Conservation (phyloP, 345 rosid genomes). For the Moricandia arvensis region DNA sequence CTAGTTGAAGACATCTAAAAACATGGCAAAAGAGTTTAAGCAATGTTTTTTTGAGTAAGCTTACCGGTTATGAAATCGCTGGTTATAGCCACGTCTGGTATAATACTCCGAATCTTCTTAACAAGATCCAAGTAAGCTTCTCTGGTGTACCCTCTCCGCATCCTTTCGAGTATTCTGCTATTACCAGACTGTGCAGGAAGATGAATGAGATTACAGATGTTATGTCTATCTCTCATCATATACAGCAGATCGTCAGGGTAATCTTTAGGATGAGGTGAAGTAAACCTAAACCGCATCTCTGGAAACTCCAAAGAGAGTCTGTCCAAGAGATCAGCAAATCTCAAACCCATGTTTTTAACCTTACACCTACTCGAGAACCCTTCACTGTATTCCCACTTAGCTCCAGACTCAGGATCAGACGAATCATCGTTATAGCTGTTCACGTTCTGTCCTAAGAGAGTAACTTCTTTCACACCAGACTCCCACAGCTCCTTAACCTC, state of each 20-base stretch:
- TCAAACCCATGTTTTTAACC: slow-evolving; percentile 72
- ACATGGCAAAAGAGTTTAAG: not conserved
- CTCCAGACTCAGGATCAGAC: slow-evolving; percentile 51
- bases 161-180: slow-evolving; percentile 69
- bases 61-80: slow-evolving; percentile 82
- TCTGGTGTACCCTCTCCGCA: slow-evolving; percentile 88
- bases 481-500: slow-evolving; percentile 88
- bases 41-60: slow-evolving; percentile 7
- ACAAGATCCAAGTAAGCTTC: slow-evolving; percentile 91
- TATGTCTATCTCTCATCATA: slow-evolving; percentile 77
- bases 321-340: slow-evolving; percentile 90
- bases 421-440: slow-evolving; percentile 88
- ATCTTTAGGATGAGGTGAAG: slow-evolving; percentile 97
- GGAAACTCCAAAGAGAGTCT: slow-evolving; percentile 78
- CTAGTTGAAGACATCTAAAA: not conserved
- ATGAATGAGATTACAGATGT: slow-evolving; percentile 79
- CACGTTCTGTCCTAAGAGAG: slow-evolving; percentile 92
- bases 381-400: slow-evolving; percentile 69
- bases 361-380: slow-evolving; percentile 86
- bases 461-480: slow-evolving; percentile 86
- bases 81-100: slow-evolving; percentile 84
- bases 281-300: slow-evolving; percentile 95
- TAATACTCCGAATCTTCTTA: slow-evolving; percentile 63
- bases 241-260: slow-evolving; percentile 76
- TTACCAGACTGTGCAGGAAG: slow-evolving; percentile 93